Conservation (phyloP, 352 stramenopile genomes). For the Pythium biforme region DNA sequence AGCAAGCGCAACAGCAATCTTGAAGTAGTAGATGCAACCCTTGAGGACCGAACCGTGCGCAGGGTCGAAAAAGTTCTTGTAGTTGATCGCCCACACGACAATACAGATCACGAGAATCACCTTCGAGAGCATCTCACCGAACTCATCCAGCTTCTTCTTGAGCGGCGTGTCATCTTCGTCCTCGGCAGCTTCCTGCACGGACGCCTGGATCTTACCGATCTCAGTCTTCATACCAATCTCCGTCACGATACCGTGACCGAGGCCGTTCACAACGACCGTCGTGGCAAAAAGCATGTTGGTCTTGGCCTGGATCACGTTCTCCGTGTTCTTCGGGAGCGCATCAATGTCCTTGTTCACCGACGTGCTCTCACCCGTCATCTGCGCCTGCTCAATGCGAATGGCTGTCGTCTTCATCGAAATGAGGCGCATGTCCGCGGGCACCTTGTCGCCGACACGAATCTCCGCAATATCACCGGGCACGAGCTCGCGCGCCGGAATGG, state of each 20-base stretch:
- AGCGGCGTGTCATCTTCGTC: slow-evolving; percentile 96
- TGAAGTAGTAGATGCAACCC: slow-evolving; percentile 99
- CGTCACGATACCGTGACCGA: slow-evolving; percentile 92
- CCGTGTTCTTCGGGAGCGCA: slow-evolving; percentile 54
- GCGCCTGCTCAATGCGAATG: slow-evolving; percentile 94
- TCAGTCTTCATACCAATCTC: slow-evolving; percentile 97
- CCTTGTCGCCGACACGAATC: slow-evolving; percentile 96
- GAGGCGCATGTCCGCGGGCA: slow-evolving; percentile 96
- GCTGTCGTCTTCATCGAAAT: slow-evolving; percentile 94
- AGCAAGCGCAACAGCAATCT: slow-evolving; percentile 97
- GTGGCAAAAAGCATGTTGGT: slow-evolving; percentile 97
- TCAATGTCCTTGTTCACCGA: slow-evolving; percentile 93
- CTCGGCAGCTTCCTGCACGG: slow-evolving; percentile 91
- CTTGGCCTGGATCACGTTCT: slow-evolving; percentile 90
- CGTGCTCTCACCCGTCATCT: slow-evolving; percentile 96
- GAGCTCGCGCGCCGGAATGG: slow-evolving; percentile 86
- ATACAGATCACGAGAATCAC: slow-evolving; percentile 98
- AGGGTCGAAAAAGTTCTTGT: slow-evolving; percentile 96
- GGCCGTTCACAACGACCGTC: slow-evolving; percentile 96
- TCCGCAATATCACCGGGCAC: slow-evolving; percentile 97
- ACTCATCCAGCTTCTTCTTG: slow-evolving; percentile 98
- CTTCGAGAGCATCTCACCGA: slow-evolving; percentile 95
- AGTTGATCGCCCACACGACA: slow-evolving; percentile 96
- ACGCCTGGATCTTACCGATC: slow-evolving; percentile 97
- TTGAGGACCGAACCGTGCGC: slow-evolving; percentile 90